These are phyloP conservation scores for Nicotiana sylvestris DNA, from an alignment of 257 asterid species.

Conservation along the genomic window DNA sequence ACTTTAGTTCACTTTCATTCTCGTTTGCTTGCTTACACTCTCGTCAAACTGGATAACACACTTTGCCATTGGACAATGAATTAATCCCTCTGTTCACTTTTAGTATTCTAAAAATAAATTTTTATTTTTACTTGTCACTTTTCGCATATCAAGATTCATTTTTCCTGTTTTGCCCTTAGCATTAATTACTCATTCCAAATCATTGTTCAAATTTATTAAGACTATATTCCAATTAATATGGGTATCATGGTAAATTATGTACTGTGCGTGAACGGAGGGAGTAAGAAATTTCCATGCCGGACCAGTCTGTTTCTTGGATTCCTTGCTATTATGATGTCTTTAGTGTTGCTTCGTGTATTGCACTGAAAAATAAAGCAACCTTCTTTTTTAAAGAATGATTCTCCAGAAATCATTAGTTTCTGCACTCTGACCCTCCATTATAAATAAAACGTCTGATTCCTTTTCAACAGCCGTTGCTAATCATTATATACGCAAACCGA, in stretches of 20 bases:
- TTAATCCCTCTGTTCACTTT: background rate
- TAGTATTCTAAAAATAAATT: too few relatives aligned
- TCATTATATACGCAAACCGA: background rate
- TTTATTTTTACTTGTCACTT: too few relatives aligned
- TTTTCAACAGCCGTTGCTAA: background rate
- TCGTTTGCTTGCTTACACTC: background rate
- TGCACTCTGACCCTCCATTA: background rate
- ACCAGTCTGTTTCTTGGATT: conserved; percentile 10
- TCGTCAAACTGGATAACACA: background rate
- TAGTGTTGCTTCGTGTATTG: background rate
- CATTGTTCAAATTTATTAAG: too few relatives aligned
- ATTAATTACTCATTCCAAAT: too few relatives aligned
- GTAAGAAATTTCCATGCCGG: background rate
- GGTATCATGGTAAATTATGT: too few relatives aligned
- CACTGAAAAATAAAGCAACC: background rate
- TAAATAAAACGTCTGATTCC: background rate
- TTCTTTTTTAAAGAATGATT: background rate
- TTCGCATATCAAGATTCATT: too few relatives aligned
- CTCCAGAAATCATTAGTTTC: background rate
- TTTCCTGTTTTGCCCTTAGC: too few relatives aligned
- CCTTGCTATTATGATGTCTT: background rate
- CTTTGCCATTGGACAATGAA: background rate
- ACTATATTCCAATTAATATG: too few relatives aligned
- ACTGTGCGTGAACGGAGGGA: too few relatives aligned
- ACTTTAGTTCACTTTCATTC: background rate